These are phyloP conservation scores for Aphanoascus verrucosus DNA, from an alignment of 2,329 filamentous ascomycete genomes.

Conservation along the genomic window DNA sequence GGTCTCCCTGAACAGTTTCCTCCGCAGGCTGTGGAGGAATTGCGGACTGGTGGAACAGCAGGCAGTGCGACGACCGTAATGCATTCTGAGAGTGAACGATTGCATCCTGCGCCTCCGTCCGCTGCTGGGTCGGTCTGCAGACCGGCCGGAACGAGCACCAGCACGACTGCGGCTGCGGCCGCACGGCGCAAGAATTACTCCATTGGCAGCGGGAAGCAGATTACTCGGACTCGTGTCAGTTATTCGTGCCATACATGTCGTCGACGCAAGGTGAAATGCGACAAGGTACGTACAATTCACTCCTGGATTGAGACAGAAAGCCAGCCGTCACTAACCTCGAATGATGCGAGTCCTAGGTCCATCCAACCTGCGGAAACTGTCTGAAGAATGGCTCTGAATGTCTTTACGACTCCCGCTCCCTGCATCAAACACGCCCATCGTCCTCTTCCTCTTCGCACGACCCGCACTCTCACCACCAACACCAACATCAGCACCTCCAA, in stretches of 20 bases:
- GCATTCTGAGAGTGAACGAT: not conserved
- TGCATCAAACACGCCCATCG: slow-evolving; percentile 8
- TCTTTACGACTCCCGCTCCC: slow-evolving; percentile 28
- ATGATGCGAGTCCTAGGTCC: slow-evolving; percentile 23
- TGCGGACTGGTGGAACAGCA: not conserved
- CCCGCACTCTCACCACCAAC: no score
- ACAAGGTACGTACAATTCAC: slow-evolving; percentile 14
- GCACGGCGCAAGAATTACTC: slow-evolving; percentile 12
- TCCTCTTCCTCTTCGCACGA: not conserved
- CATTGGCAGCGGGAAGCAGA: slow-evolving; percentile 30
- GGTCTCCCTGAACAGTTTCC: not conserved
- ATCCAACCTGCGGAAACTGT: slow-evolving; percentile 39
- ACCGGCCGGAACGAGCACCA: not conserved
- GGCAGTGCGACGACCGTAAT: not conserved
- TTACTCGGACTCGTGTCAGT: slow-evolving; percentile 39
- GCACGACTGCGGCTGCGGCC: no score
- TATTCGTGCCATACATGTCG: slow-evolving; percentile 40
- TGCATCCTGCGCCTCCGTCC: not conserved
- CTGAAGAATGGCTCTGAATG: slow-evolving; percentile 35
- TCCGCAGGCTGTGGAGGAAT: not conserved
- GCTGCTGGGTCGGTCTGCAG: not conserved
- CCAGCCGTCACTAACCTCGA: not conserved
- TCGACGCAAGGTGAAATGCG: slow-evolving; percentile 39
- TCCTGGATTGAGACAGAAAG: not conserved
- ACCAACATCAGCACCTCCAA: no score